Conservation (phyloP, 352 stramenopile genomes). For the Peronosclerospora sorghi region DNA sequence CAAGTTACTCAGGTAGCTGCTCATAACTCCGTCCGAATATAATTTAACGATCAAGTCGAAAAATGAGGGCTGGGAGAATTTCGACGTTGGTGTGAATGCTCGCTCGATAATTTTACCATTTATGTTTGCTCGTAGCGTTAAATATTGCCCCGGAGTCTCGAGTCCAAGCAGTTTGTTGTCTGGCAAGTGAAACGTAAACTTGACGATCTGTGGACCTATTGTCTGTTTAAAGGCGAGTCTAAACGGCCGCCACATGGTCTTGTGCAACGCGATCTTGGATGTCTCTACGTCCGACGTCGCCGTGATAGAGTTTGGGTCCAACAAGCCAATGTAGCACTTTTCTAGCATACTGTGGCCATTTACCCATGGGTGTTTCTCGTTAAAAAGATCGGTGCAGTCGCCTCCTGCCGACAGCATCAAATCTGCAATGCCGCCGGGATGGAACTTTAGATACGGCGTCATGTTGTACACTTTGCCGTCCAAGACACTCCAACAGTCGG, state of each 20-base stretch:
- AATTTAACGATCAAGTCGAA: conserved; percentile 76
- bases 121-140: conserved; percentile 73
- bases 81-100: conserved; percentile 69
- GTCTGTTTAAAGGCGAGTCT: conserved; percentile 45
- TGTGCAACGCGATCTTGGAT: conserved; percentile 45
- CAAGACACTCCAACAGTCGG: conserved; percentile 92
- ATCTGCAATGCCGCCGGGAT: conserved; percentile 92
- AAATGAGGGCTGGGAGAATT: conserved; percentile 41
- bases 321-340: conserved; percentile 66
- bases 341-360: conserved; percentile 88
- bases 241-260: conserved; percentile 58
- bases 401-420: conserved; percentile 87
- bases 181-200: conserved; percentile 71
- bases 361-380: conserved; percentile 94
- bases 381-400: conserved; percentile 93
- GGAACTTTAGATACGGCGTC: conserved; percentile 94
- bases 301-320: conserved; percentile 44
- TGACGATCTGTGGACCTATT: conserved; percentile 45
- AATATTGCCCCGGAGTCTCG: conserved; percentile 58
- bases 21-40: conserved; percentile 66
- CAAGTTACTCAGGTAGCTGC: conserved; percentile 50
- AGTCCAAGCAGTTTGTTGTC: conserved; percentile 52
- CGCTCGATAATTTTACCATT: conserved; percentile 65
- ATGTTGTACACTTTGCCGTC: conserved; percentile 93
- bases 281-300: neutral